Percentiles rank a stretch among this genome's conserved stretches.
Conservation (phyloP, 1,139 yeast genomes). For the Debaryomyces psychrophilus region DNA sequence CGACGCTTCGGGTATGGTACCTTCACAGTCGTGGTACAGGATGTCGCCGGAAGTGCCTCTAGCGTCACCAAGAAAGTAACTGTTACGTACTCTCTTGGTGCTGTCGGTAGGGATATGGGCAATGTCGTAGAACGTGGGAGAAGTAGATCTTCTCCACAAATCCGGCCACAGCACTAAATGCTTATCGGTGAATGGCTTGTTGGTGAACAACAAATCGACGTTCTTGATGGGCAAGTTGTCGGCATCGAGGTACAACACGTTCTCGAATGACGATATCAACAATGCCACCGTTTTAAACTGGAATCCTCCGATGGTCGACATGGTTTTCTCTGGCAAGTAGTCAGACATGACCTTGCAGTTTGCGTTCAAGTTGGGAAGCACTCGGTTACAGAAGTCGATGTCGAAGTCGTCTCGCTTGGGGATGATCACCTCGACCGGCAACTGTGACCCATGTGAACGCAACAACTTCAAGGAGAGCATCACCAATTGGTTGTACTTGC, state of each 20-base stretch:
- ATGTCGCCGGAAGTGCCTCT: slow-evolving; percentile 24
- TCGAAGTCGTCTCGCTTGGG: slow-evolving; percentile 35
- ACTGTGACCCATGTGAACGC: slow-evolving; percentile 53
- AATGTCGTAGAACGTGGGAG: slow-evolving; percentile 37
- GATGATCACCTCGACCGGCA: slow-evolving; percentile 59
- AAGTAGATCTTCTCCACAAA: slow-evolving; percentile 44
- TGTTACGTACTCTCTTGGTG: slow-evolving; percentile 25
- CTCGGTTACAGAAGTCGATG: slow-evolving; percentile 31
- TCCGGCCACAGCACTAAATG: slow-evolving; percentile 44
- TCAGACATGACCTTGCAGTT: slow-evolving; percentile 38
- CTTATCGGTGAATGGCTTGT: slow-evolving; percentile 32
- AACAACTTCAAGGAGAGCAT: slow-evolving; percentile 56
- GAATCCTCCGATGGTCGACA: slow-evolving; percentile 28
- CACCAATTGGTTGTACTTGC: slow-evolving; percentile 57
- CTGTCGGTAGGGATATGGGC: slow-evolving; percentile 29
- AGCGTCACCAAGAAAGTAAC: slow-evolving; percentile 31
- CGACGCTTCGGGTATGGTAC: slow-evolving; percentile 61
- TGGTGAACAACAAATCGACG: slow-evolving; percentile 35
- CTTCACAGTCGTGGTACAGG: slow-evolving; percentile 52
- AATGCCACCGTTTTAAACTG: slow-evolving; percentile 41
- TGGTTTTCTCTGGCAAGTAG: slow-evolving; percentile 27
- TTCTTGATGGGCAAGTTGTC: slow-evolving; percentile 38
- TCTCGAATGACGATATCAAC: slow-evolving; percentile 36
- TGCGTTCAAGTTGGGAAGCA: slow-evolving; percentile 36
- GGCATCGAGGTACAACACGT: slow-evolving; percentile 40